Evolutionary conservation across 176 grass and related monocot species (phyloP).

Genomic region (Eleusine coracana): DNA sequence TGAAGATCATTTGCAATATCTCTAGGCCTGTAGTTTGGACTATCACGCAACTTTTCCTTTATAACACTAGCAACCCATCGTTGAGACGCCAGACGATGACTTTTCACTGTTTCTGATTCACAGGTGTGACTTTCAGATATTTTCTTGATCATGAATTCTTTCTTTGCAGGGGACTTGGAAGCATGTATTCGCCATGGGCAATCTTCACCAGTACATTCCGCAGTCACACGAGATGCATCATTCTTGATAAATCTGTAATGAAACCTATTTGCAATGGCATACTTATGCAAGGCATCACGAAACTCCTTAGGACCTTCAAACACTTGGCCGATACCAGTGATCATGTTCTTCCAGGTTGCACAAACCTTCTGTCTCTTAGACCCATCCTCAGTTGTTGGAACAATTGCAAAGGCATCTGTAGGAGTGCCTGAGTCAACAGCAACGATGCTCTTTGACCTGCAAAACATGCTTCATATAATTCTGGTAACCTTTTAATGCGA

Average conservation of each 20-base stretch:
- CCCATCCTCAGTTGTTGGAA: slow-evolving; percentile 54
- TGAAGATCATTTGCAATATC: slow-evolving; percentile 93
- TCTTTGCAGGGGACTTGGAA: slow-evolving; percentile 67
- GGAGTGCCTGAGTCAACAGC: slow-evolving; percentile 57
- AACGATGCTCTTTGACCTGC: slow-evolving; percentile 64
- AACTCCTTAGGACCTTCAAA: slow-evolving; percentile 87
- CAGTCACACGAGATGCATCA: slow-evolving; percentile 80
- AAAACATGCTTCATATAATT: slow-evolving; percentile 31
- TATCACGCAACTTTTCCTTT: slow-evolving; percentile 90
- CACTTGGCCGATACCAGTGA: slow-evolving; percentile 87
- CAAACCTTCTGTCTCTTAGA: slow-evolving; percentile 81
- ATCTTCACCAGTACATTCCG: slow-evolving; percentile 77
- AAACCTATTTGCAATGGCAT: slow-evolving; percentile 88
- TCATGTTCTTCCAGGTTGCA: slow-evolving; percentile 74
- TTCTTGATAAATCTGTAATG: slow-evolving; percentile 96
- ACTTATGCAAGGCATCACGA: slow-evolving; percentile 89
- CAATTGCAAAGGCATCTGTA: slow-evolving; percentile 44
- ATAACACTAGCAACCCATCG: slow-evolving; percentile 98
- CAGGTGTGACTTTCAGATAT: slow-evolving; percentile 86
- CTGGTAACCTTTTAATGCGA: not conserved
- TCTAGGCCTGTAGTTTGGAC: slow-evolving; percentile 81
- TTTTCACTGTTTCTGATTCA: slow-evolving; percentile 74
- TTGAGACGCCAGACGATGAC: slow-evolving; percentile 81
- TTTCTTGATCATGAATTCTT: slow-evolving; percentile 95
- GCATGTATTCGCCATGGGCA: slow-evolving; percentile 95